Evolutionary conservation across 2,329 filamentous ascomycete genomes (phyloP), one percentile per base, ranked within the genome.

Genomic region (Neopestalotiopsis rosae): DNA sequence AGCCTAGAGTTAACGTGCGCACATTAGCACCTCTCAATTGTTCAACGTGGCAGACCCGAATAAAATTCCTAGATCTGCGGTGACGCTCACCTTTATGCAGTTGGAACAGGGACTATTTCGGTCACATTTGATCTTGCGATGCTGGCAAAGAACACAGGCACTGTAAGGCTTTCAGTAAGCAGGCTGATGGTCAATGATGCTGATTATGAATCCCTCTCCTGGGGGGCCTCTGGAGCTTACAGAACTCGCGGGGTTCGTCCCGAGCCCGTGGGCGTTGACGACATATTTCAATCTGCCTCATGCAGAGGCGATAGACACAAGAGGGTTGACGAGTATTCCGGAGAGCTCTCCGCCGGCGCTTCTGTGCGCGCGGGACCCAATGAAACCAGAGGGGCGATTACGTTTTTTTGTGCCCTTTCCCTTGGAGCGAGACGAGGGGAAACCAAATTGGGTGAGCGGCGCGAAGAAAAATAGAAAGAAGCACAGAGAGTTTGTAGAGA

Each of bases 91-190:
- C 84, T 89, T 90, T 75, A 86, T 79, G 72, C 88, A 90, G 72
- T 90, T 89, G 69, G 87, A 85, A 74, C 88, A 90, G 4, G 88
- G 88, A 56, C 85, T 88, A 57, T 84, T 85, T 70, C 88, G 84
- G 73, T 90, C 87, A 78, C 88, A 90, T 76, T 88, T 89, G 78
- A 89, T 89, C 79, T 90, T 90, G 74, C 88, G 85, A 74, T 87
- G 86, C 75, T 90, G 88, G 74, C 88, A 90, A 49, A 89, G 80
- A 24, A 88, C 85, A 72, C 87, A 88, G 24, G 86, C 86, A 14
- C 66, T 40, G 14, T 24, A 61, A 28, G 34, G 5, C 14, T 12
- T 17, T 30, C 32, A 65, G 40, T 52, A 28, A 38, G 17, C 32
- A 13, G 34, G 34, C 6, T 38, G 34, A 6, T 38, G 34, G 10